Evolutionary conservation across 257 asterid genomes (phyloP).

Genomic region (Capsicum chinense): DNA sequence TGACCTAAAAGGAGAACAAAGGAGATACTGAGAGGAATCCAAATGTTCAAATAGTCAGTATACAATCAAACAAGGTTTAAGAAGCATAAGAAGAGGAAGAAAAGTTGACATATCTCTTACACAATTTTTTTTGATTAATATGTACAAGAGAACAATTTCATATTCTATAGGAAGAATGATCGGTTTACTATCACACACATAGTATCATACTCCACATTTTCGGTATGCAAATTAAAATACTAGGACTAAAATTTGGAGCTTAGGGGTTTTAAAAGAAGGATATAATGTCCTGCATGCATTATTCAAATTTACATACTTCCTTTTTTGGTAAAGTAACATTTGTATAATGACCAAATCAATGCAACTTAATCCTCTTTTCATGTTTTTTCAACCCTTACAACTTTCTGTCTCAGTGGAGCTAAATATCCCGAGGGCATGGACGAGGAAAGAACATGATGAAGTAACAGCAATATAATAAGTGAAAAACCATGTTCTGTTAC

Average conservation of each 20-base stretch:
- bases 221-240: conserved; percentile 3
- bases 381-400: neutral
- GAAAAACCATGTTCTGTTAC: neutral
- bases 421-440: conserved; percentile 11
- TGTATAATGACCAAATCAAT: neutral
- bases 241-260: neutral
- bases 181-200: neutral
- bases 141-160: neutral
- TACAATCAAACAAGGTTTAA: conserved; percentile 22
- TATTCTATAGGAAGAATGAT: conserved; percentile 7
- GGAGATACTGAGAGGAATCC: conserved; percentile 31
- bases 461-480: conserved; percentile 4
- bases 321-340: too few relatives aligned
- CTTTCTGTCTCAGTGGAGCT: neutral
- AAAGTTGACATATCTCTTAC: conserved; percentile 3
- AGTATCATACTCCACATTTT: neutral
- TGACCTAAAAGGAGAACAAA: conserved; percentile 61
- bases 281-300: conserved; percentile 6
- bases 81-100: conserved; percentile 2
- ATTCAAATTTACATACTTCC: neutral
- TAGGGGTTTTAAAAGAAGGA: conserved; percentile 18
- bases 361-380: neutral
- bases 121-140: neutral
- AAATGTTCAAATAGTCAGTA: neutral
- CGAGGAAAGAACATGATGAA: conserved; percentile 3